phyloP scores from a whole-genome alignment of 78 protist genomes.

The Dictyostelium firmibasis region DNA sequence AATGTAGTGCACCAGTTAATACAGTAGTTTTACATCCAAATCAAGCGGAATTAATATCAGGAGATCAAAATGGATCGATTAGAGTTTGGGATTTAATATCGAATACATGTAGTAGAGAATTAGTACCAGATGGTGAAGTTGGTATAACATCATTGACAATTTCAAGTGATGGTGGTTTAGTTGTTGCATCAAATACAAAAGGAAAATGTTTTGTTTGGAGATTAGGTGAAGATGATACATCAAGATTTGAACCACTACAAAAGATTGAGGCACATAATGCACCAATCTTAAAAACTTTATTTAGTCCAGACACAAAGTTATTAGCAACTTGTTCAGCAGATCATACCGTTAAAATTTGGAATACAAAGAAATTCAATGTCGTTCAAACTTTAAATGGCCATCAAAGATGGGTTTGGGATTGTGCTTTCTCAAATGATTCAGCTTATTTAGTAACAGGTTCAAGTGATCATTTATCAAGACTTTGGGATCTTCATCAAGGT shows the following conservation, averaged over 20 bases:
- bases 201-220: constrained; percentile 90
- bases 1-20: constrained; percentile 85
- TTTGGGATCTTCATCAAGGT: constrained; percentile 95
- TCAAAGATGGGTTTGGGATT: constrained; percentile 99
- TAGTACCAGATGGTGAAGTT: constrained; percentile 89
- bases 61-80: constrained; percentile 93
- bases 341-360: constrained; percentile 89
- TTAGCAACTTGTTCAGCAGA: constrained; percentile 97
- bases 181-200: constrained; percentile 90
- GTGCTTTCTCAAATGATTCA: constrained; percentile 95
- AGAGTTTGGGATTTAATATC: constrained; percentile 92
- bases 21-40: constrained; percentile 93
- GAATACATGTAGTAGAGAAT: constrained; percentile 85
- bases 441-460: constrained; percentile 94
- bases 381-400: constrained; percentile 89
- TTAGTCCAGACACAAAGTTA: constrained; percentile 89
- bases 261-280: constrained; percentile 86
- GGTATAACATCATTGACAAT: constrained; percentile 89
- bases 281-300: constrained; percentile 84
- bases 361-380: constrained; percentile 52
- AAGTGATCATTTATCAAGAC: constrained; percentile 90
- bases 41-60: constrained; percentile 91
- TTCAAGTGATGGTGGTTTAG: constrained; percentile 77
- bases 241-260: constrained; percentile 61
- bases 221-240: constrained; percentile 79